These are phyloP conservation scores for Trichoderma pleuroti DNA, from an alignment of 2,329 filamentous ascomycete genomes.

Conservation along the genomic window DNA sequence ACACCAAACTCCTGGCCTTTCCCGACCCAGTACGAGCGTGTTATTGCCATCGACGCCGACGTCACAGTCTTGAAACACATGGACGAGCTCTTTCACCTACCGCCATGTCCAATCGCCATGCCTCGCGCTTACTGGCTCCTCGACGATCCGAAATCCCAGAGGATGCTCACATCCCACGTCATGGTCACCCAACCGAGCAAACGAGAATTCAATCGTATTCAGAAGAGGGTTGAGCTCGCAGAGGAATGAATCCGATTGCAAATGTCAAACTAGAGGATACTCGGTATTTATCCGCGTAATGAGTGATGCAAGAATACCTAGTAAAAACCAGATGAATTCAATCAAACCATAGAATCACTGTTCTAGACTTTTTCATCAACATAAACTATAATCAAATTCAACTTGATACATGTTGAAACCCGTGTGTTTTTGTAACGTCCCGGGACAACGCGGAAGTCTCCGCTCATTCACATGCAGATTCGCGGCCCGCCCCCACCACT, in stretches of 20 bases:
- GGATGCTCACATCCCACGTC: constrained; percentile 55
- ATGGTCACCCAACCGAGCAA: constrained; percentile 57
- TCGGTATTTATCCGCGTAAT: background rate
- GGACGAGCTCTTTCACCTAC: constrained; percentile 69
- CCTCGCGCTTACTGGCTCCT: constrained; percentile 69
- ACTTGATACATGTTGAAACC: background rate
- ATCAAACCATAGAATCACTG: background rate
- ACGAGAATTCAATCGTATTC: constrained; percentile 44
- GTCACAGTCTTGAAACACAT: constrained; percentile 58
- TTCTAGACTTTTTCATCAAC: background rate
- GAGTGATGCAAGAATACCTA: background rate
- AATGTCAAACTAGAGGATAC: background rate
- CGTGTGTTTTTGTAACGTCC: background rate
- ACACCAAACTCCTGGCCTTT: constrained; percentile 67
- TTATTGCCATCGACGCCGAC: constrained; percentile 58
- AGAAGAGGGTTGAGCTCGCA: constrained; percentile 27
- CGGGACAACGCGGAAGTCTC: background rate
- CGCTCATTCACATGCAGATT: background rate
- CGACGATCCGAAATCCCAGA: constrained; percentile 38
- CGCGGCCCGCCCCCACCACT: constrained; percentile 13
- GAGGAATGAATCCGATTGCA: background rate
- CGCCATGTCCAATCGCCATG: constrained; percentile 59
- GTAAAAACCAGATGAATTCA: background rate
- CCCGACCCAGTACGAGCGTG: constrained; percentile 54
- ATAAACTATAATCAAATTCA: background rate